Base-by-base conservation (phyloP, 2,329 filamentous ascomycete species). In the Monilinia vaccinii-corymbosi region DNA sequence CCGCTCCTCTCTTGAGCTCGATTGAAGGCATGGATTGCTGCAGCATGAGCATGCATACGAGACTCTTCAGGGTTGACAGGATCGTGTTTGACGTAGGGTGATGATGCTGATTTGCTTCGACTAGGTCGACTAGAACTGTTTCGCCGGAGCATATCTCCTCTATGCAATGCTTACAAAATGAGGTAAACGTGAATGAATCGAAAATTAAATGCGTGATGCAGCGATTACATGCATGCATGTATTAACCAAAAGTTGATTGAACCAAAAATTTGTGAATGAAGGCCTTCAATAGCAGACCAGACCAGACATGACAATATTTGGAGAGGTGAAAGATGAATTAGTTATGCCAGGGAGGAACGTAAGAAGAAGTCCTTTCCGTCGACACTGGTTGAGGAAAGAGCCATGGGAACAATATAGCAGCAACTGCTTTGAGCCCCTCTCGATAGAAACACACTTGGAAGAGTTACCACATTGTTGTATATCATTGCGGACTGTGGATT, bases 1-100 rank as follows among this genome's bases (percentile, higher is more conserved):
- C 67, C 73, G 44, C 68, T 73, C 14, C 75, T 73, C 40, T 75
- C 74, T 58, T 75, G 75, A n/a, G 80, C 79, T 61, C 79, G 76
- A 8, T 74, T 71, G 68, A 82, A 88, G 1, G 86, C 86, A 67
- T 84, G 75, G 38, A 76, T 74, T 9, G 86, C 86, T 25, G 86
- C 85, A 44, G 80, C 77, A 44, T 83, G 79, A 9, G 86, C 86
- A 70, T 87, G 82, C 58, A 81, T 76, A 52, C 81, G 77, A 2
- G 81, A 80, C 4, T 73, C 70, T 13, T 71, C 72, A 1, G 79
- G 78, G 64, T 78, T 73, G 48, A 84, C 79, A 55, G 78, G 74
- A 53, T 80, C 75, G 23, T 81, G 71, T 61, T 74, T 73, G 34
- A 76, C 75, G 53, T 75, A 75, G 34, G 76, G 72, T 38, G 80